Percentiles rank a stretch among this genome's conserved stretches.
phyloP scores from a whole-genome alignment of 2,329 filamentous ascomycete species.

The Rhexocercosporidium sp. region DNA sequence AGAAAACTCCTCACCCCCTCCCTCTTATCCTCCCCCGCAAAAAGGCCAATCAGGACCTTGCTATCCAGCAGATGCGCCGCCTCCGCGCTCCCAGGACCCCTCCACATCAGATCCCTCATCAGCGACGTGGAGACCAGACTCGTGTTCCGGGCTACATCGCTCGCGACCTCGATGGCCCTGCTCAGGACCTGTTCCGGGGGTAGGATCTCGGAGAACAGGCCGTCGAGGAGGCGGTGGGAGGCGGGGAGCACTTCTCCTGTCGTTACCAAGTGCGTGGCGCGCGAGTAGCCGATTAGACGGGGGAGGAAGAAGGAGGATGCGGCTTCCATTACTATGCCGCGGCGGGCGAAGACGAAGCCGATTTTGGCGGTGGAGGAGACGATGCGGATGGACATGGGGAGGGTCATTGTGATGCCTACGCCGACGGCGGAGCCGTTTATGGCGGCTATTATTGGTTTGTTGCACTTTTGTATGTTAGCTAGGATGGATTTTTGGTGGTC shows the following conservation, averaged over 20 bases:
- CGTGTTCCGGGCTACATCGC: conserved; percentile 69
- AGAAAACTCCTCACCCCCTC: conserved; percentile 66
- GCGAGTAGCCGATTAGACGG: conserved; percentile 67
- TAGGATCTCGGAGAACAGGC: conserved; percentile 70
- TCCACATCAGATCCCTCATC: conserved; percentile 75
- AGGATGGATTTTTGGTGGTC: no score
- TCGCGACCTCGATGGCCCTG: conserved; percentile 68
- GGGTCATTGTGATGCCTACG: conserved; percentile 65
- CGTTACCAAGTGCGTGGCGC: conserved; percentile 68
- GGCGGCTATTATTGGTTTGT: conserved; percentile 63
- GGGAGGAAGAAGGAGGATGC: conserved; percentile 75
- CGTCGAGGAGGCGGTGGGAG: conserved; percentile 56
- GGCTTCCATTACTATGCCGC: conserved; percentile 75
- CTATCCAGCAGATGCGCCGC: conserved; percentile 74
- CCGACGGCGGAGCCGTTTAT: conserved; percentile 65
- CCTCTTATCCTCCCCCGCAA: conserved; percentile 59
- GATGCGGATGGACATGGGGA: conserved; percentile 58
- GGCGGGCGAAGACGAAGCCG: conserved; percentile 74
- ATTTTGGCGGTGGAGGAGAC: conserved; percentile 65
- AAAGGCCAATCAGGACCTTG: conserved; percentile 65
- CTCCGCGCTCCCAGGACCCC: conserved; percentile 64
- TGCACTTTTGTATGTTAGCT: conserved; percentile 61
- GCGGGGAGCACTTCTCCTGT: conserved; percentile 67
- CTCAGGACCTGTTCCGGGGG: conserved; percentile 65
- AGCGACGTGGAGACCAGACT: conserved; percentile 67